Evolutionary conservation across 1,139 yeast species (phyloP), one percentile per base, ranked within the genome.

Genomic region (Kodamaea sp.): DNA sequence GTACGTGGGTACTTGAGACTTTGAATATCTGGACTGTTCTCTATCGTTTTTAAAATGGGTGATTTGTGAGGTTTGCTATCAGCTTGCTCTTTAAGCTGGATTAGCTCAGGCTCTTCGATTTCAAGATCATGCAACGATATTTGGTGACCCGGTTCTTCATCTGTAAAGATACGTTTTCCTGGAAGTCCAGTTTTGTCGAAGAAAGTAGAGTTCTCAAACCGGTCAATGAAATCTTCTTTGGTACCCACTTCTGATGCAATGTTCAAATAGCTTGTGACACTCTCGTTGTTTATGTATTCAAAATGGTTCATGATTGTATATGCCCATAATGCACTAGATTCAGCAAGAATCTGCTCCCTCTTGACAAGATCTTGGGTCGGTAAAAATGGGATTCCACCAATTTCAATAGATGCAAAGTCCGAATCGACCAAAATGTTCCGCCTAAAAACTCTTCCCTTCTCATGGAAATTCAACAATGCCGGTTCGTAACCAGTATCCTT

Each of bases 271-370:
- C 80, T 66, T 28, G 74, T 70, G 12, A 78, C 59, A 7, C 73
- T 58, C 16, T 66, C 63, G 1, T 52, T 51, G 31, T 64, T 72
- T 20, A 84, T 56, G 24, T 69, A 56, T 1, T 57, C 50, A 0
- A 78, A 80, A 30, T 64, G 57, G 27, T 57, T 53, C 25, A 70
- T 53, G 11, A 74, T 43, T 9, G 76, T 59, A 49, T 73, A 82
- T 3, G 74, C 74, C 81, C 94, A 79, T 9, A 90, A 40, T 0
- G 97, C 97, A 37, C 78, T 71, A 0, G 94, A 79, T 59, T 90
- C 97, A 0, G 84, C 81, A 32, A 85, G 41, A 1, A 86, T 63
- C 42, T 80, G 79, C 2, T 48, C 42, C 4, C 54, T 46, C 5
- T 63, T 57, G 1, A 55, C 48, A 9, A 83, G 55, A 21, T 68